Base-by-base conservation (phyloP, 306 rosid genomes). In the Fagus crenata region DNA sequence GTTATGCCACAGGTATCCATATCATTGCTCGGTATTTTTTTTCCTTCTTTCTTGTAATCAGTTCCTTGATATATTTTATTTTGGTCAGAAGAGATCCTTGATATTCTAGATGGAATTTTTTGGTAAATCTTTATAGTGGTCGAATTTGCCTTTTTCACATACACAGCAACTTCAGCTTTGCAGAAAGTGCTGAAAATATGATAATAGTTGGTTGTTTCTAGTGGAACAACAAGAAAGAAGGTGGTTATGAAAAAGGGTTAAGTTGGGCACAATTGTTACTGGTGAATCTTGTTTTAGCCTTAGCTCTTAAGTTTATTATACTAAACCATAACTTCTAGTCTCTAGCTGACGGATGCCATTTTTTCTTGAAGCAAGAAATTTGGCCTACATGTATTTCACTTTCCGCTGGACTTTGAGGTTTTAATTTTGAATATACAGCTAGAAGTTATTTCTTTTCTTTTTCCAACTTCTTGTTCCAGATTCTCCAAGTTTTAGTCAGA, bases 1-100 rank as follows among this genome's bases (percentile, higher is more conserved):
- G 84, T 69, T 92, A 96, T 54, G 86, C 88, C 77, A 75, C 84
- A 73, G 99, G 96, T 91, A 89, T 78, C 58, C 59, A 22, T 67
- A 14, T 12, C 18, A 36, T 60, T 49, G 8, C 49, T 54, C 53
- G n/a, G 22, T 14, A 8, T 54, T 81, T 43, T 8, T 13, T 18
- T 75, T 81, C 32, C 53, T 22, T 35, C 35, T 63, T 28, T 63
- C 39, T 69, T n/a, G 36, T 74, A 72, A 68, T 69, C 53, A 53
- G n/a, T 12, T 56, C 61, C 36, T n/a, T 36, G 63, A 58, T 22
- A n/a, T 58, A n/a, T 4, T 58, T 58, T n/a, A 7, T 58, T 6
- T n/a, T 58, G 64, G 51, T 46, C 51, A 46, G 51, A 46, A 46
- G 51, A 46, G 11, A 46, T 46, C 51, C 51, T 7, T 67, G 43